A percentile compares a stretch with the other conserved stretches of the same genome.
Evolutionary conservation across 225 moss, liverwort and hornwort genomes (phyloP).

Genomic region (Sphagnum tenellum): DNA sequence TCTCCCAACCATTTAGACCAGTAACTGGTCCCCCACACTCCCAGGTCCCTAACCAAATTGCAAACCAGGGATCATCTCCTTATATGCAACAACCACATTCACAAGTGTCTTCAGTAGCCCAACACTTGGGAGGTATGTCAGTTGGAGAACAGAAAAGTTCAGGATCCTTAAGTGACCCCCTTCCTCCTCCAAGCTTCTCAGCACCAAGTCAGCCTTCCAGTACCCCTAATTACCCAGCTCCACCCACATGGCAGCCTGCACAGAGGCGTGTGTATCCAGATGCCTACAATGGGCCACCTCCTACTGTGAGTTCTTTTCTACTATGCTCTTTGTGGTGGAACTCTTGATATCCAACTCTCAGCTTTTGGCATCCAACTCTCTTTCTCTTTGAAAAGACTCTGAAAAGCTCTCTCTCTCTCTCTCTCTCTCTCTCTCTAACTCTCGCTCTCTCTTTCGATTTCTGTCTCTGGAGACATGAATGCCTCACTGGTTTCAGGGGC

Average conservation of each 20-base stretch:
- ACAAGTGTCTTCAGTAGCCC: constrained; percentile 19
- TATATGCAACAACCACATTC: constrained; percentile 21
- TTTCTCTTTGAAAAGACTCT: too few species aligned
- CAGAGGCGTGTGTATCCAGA: constrained; percentile 82
- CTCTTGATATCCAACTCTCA: too few species aligned
- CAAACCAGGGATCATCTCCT: constrained; percentile 8
- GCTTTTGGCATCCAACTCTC: too few species aligned
- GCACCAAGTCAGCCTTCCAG: constrained; percentile 25
- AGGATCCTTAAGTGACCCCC: constrained; percentile 14
- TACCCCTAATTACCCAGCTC: constrained; percentile 33
- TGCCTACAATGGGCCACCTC: constrained; percentile 45
- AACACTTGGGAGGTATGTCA: constrained; percentile 51
- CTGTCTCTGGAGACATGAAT: too few species aligned
- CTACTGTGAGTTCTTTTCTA: constrained; percentile 37
- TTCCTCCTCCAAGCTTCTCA: constrained; percentile 26
- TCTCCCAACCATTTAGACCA: too few species aligned
- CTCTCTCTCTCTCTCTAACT: too few species aligned
- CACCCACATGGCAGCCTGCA: constrained; percentile 60
- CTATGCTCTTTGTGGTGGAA: background rate
- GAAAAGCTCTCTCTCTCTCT: too few species aligned
- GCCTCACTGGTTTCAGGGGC: too few species aligned
- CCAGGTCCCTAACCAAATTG: constrained; percentile 20
- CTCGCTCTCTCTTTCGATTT: too few species aligned
- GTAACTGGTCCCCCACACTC: too few species aligned
- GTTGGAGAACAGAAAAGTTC: constrained; percentile 23